Conservation (phyloP, 2,329 filamentous ascomycete genomes). For the Colletotrichum spaethianum region DNA sequence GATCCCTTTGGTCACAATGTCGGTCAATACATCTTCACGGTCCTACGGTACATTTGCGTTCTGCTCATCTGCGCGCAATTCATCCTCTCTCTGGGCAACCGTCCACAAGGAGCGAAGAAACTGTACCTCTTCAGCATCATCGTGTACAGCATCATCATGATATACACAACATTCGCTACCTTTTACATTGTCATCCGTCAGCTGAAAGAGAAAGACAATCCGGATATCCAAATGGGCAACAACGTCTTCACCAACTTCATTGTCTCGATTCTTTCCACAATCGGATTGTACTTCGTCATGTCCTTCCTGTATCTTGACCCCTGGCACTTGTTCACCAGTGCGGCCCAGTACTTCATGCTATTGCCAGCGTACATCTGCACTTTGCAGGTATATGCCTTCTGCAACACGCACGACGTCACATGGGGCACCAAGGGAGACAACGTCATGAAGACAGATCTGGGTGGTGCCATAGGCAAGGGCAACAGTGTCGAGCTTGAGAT, state of each 20-base stretch:
- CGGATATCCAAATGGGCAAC: conserved; percentile 73
- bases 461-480: conserved; percentile 84
- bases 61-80: conserved; percentile 95
- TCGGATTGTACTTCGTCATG: conserved; percentile 97
- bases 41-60: conserved; percentile 87
- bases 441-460: conserved; percentile 91
- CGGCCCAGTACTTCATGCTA: conserved; percentile 91
- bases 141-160: conserved; percentile 94
- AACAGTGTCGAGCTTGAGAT: conserved; percentile 93
- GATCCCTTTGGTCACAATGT: conserved; percentile 95
- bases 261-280: conserved; percentile 87
- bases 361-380: conserved; percentile 97
- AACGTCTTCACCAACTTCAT: conserved; percentile 97
- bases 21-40: conserved; percentile 86
- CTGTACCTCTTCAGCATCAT: conserved; percentile 92
- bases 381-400: conserved; percentile 97
- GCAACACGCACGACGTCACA: conserved; percentile 98
- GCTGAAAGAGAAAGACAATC: conserved; percentile 67
- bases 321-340: conserved; percentile 98
- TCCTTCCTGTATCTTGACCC: conserved; percentile 97
- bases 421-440: conserved; percentile 99
- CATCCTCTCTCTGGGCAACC: conserved; percentile 95
- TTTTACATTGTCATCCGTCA: conserved; percentile 93
- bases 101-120: conserved; percentile 93
- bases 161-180: conserved; percentile 91